Conservation (phyloP, 1,139 yeast genomes). For the Magnusiomyces fungicola region DNA sequence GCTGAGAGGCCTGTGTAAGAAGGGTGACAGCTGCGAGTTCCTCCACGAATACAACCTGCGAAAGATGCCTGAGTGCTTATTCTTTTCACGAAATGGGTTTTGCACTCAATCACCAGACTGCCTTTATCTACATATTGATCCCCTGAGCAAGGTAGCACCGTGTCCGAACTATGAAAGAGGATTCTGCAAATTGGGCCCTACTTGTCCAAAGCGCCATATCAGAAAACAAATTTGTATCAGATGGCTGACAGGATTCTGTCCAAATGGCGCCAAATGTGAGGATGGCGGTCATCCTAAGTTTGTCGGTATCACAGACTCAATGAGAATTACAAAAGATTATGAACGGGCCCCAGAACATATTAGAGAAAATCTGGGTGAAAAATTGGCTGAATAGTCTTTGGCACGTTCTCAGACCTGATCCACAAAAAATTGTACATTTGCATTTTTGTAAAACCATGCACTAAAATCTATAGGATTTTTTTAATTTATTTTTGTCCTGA, state of each 20-base stretch:
- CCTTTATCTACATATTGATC: conserved; percentile 85
- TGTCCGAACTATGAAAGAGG: conserved; percentile 82
- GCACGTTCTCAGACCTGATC: too few species aligned
- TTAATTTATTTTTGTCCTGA: too few species aligned
- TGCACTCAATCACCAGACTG: conserved; percentile 96
- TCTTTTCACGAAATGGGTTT: conserved; percentile 70
- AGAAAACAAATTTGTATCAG: conserved; percentile 73
- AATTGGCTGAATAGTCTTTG: conserved; percentile 1
- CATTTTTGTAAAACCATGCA: too few species aligned
- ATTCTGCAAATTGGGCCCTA: conserved; percentile 89
- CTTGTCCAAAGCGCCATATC: conserved; percentile 75
- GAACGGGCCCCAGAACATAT: conserved; percentile 4
- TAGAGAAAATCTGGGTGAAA: conserved; percentile 7
- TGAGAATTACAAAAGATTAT: conserved; percentile 33
- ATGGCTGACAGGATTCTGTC: conserved; percentile 89
- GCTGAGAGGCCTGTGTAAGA: conserved; percentile 94
- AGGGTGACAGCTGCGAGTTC: conserved; percentile 94
- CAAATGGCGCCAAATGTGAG: conserved; percentile 43
- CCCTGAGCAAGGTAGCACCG: conserved; percentile 77
- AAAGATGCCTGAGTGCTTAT: conserved; percentile 95
- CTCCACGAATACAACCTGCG: conserved; percentile 90
- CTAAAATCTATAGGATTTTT: too few species aligned
- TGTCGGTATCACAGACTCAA: conserved; percentile 32
- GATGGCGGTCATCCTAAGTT: conserved; percentile 37
- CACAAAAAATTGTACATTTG: too few species aligned